These are phyloP conservation scores for Aspergillus sergii DNA, from an alignment of 2,329 filamentous ascomycete genomes.

Conservation along the genomic window DNA sequence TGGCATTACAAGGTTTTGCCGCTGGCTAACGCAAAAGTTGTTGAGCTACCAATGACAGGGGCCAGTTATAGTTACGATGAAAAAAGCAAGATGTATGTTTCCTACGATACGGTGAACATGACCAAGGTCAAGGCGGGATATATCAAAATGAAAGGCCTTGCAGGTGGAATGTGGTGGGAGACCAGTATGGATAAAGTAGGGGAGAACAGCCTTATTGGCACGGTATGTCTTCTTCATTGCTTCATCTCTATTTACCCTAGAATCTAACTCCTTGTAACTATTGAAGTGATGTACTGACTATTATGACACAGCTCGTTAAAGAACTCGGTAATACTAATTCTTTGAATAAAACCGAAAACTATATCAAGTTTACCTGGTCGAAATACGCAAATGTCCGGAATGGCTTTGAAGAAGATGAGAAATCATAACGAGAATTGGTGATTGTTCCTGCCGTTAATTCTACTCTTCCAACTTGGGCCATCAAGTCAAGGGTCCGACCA, in stretches of 20 bases:
- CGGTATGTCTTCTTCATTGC: slow-evolving; percentile 30
- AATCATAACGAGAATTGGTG: background rate
- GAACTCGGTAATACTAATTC: slow-evolving; percentile 4
- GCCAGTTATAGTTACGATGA: slow-evolving; percentile 76
- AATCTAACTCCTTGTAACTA: too few species aligned
- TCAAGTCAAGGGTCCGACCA: background rate
- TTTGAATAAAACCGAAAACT: slow-evolving; percentile 13
- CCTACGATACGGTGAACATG: slow-evolving; percentile 72
- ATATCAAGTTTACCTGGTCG: slow-evolving; percentile 14
- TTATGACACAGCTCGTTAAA: background rate
- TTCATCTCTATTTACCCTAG: background rate
- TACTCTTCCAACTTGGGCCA: background rate
- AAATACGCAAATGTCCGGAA: slow-evolving; percentile 16
- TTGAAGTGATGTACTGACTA: background rate
- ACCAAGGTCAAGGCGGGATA: slow-evolving; percentile 71
- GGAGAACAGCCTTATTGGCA: slow-evolving; percentile 66
- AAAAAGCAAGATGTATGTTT: slow-evolving; percentile 64
- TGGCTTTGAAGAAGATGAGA: background rate
- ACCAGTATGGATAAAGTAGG: slow-evolving; percentile 72
- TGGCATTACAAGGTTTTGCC: slow-evolving; percentile 90
- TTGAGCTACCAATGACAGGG: slow-evolving; percentile 60
- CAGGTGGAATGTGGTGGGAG: slow-evolving; percentile 98
- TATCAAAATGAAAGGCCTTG: slow-evolving; percentile 67
- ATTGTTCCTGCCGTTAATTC: background rate
- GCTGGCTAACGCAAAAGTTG: slow-evolving; percentile 63